A percentile compares a stretch with the other conserved stretches of the same genome.
These are phyloP conservation scores for Astrothelium subdiscretum DNA, from an alignment of 495 filamentous ascomycete species.

Conservation along the genomic window DNA sequence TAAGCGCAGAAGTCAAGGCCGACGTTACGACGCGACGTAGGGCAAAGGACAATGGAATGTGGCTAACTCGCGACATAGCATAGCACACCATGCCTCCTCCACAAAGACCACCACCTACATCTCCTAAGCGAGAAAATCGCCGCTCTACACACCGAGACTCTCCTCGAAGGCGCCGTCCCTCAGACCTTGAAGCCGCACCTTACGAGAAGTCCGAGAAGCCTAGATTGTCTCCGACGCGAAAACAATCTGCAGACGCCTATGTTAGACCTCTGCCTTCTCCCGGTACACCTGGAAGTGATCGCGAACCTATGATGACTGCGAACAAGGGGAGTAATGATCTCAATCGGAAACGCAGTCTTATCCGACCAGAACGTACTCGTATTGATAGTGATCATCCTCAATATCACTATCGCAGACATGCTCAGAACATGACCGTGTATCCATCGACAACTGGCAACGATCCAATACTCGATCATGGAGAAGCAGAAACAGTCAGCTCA, in stretches of 20 bases:
- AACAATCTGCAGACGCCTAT: slow-evolving; percentile 5
- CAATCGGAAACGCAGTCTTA: slow-evolving; percentile 66
- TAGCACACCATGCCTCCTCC: slow-evolving; percentile 19
- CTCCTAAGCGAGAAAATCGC: slow-evolving; percentile 21
- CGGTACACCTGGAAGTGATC: slow-evolving; percentile 15
- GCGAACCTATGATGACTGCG: slow-evolving; percentile 15
- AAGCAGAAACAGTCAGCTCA: slow-evolving; percentile 43
- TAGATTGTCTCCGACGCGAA: slow-evolving; percentile 22
- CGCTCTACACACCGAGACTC: slow-evolving; percentile 51
- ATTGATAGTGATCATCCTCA: slow-evolving; percentile 80
- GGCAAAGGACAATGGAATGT: slow-evolving; percentile 11
- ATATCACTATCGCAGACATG: slow-evolving; percentile 87
- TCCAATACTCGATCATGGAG: slow-evolving; percentile 63
- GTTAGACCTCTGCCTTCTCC: slow-evolving; percentile 19
- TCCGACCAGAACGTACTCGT: slow-evolving; percentile 75
- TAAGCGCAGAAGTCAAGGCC: background rate
- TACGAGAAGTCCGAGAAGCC: slow-evolving; percentile 21
- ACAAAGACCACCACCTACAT: slow-evolving; percentile 16
- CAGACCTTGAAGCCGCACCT: slow-evolving; percentile 52
- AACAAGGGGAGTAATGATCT: slow-evolving; percentile 30
- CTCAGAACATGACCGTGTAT: slow-evolving; percentile 72
- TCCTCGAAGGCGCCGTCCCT: slow-evolving; percentile 47
- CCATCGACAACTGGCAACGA: slow-evolving; percentile 90
- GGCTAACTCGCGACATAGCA: slow-evolving; percentile 13
- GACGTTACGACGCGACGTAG: slow-evolving; percentile 22